phyloP scores from a whole-genome alignment of 257 asterid species.

The Fraxinus quadrangulata region DNA sequence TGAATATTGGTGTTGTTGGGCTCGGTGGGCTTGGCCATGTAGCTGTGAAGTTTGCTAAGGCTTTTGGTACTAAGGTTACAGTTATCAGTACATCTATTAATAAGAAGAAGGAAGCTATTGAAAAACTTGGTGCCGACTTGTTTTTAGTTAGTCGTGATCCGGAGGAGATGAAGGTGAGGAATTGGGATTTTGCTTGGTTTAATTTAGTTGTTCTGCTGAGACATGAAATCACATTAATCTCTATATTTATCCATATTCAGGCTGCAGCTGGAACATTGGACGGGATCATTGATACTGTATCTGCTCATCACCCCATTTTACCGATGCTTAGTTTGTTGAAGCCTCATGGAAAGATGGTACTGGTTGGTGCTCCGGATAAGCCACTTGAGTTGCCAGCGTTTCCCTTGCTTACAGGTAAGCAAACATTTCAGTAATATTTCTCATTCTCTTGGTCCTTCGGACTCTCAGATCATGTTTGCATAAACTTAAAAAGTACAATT shows the following conservation, averaged over 20 bases:
- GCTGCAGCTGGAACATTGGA: conserved; percentile 52
- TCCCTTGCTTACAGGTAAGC: conserved; percentile 46
- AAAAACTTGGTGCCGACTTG: conserved; percentile 45
- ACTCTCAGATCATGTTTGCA: neutral
- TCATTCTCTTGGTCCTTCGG: neutral
- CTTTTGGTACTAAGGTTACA: conserved; percentile 55
- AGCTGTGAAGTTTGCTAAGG: conserved; percentile 59
- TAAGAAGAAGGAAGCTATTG: conserved; percentile 55
- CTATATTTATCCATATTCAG: conserved; percentile 23
- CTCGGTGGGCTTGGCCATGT: conserved; percentile 64
- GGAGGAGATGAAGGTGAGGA: conserved; percentile 49
- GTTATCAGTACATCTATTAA: conserved; percentile 47
- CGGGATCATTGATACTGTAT: conserved; percentile 61
- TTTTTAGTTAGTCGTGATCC: conserved; percentile 52
- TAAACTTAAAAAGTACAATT: neutral
- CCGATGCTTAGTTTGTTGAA: conserved; percentile 49
- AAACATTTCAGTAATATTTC: neutral
- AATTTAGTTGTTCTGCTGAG: neutral
- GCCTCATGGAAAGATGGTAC: conserved; percentile 50
- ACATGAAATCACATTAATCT: neutral
- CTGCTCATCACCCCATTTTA: conserved; percentile 44
- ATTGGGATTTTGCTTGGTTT: neutral
- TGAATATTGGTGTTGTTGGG: conserved; percentile 49
- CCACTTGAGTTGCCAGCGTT: conserved; percentile 52
- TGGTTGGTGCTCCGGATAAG: conserved; percentile 67